Conservation (phyloP, 441 rosid species). For the Raphanus hybrid region DNA sequence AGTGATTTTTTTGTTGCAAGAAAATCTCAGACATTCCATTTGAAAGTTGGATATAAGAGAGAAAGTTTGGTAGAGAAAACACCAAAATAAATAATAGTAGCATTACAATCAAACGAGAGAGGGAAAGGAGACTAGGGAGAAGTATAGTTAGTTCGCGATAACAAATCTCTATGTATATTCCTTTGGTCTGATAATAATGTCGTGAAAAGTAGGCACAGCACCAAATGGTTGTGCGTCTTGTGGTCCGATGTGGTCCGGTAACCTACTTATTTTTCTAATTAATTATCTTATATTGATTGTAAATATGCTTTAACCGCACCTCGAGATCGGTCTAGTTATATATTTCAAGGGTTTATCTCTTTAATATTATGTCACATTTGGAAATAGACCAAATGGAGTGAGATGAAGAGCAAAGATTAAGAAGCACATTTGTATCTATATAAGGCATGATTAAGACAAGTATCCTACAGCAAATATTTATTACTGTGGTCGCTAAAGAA, state of each 20-base stretch:
- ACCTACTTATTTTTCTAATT: neutral
- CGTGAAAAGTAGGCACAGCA: slow-evolving; percentile 33
- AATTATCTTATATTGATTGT: neutral
- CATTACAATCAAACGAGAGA: neutral
- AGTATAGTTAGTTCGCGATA: slow-evolving; percentile 20
- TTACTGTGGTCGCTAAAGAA: slow-evolving; percentile 20
- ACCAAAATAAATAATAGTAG: neutral
- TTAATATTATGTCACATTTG: slow-evolving; percentile 6
- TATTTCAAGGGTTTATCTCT: neutral
- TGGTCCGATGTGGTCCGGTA: slow-evolving; percentile 42
- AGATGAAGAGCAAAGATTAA: slow-evolving; percentile 10
- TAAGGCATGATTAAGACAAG: slow-evolving; percentile 31
- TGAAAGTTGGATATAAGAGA: slow-evolving; percentile 42
- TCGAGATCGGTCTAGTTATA: neutral
- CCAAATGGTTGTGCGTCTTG: slow-evolving; percentile 20
- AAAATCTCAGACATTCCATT: slow-evolving; percentile 8
- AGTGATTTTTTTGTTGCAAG: neutral
- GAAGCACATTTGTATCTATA: slow-evolving; percentile 12
- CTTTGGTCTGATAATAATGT: slow-evolving; percentile 37
- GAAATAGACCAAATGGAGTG: slow-evolving; percentile 18
- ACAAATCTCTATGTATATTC: slow-evolving; percentile 39
- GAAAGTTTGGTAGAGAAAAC: slow-evolving; percentile 42
- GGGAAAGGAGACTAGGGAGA: neutral
- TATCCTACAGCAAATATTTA: slow-evolving; percentile 27
- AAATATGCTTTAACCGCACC: neutral